Evolutionary conservation across 306 rosid genomes (phyloP).

Genomic region (Prinsepia uniflora): DNA sequence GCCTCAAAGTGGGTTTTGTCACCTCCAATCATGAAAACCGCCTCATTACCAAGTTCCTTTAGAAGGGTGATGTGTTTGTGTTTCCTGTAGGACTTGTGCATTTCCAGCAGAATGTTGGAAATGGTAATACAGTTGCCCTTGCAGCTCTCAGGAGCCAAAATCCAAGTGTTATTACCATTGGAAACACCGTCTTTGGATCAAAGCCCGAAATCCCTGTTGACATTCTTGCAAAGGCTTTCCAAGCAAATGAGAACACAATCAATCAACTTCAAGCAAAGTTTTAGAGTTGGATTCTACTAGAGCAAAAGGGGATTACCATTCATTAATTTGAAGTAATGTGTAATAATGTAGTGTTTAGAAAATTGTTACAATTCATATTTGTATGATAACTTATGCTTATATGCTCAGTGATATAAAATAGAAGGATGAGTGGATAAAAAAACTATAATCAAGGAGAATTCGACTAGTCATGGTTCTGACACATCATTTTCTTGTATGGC

Average conservation of each 20-base stretch:
- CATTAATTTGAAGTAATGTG: no score
- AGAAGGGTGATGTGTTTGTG: slow-evolving; percentile 37
- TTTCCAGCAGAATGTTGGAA: slow-evolving; percentile 31
- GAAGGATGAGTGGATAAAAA: no score
- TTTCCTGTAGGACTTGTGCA: slow-evolving; percentile 35
- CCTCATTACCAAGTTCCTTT: slow-evolving; percentile 26
- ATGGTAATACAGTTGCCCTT: slow-evolving; percentile 21
- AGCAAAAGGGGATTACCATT: no score
- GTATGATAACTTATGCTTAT: no score
- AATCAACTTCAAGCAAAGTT: slow-evolving; percentile 28
- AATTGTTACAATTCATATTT: no score
- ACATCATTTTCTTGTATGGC: no score
- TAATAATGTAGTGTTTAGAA: not conserved
- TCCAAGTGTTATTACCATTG: slow-evolving; percentile 25
- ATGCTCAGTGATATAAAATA: no score
- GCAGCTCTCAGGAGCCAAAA: slow-evolving; percentile 41
- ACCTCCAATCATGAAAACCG: slow-evolving; percentile 33
- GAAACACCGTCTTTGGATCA: slow-evolving; percentile 30
- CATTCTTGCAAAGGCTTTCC: slow-evolving; percentile 33
- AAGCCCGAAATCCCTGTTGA: slow-evolving; percentile 20
- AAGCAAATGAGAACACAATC: slow-evolving; percentile 20
- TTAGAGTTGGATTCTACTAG: no score
- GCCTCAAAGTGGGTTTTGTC: slow-evolving; percentile 31
- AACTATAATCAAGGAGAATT: no score
- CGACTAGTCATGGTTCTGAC: no score